Conservation (phyloP, 176 grass and related monocot species). For the Sorghum bicolor region Sorghum_bicolor_NCBIv3 NC_012878.2:53562501-53563000, state of each 20-base stretch:
- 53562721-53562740: conserved; percentile 2
- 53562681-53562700: background rate
- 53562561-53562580: background rate
- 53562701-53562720: background rate
- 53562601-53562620: conserved; percentile 18
- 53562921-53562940: too few species aligned
- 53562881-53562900: background rate
- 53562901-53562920: background rate
- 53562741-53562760: background rate
- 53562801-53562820: background rate
- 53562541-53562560: conserved; percentile 44
- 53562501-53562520: conserved; percentile 15
- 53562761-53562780: background rate
- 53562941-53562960: too few species aligned
- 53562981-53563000: background rate
- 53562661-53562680: background rate
- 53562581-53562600: background rate
- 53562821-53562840: conserved; percentile 4
- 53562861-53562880: background rate
- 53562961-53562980: background rate
- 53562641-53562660: conserved; percentile 11
- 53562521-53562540: conserved; percentile 39
- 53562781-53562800: background rate
- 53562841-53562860: conserved; percentile 11
- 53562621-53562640: conserved; percentile 32